Percentiles rank a stretch among this genome's conserved stretches.
Evolutionary conservation across 768 basidiomycete species (phyloP).

Genomic region (Chalciporus pseudorubinellus): DNA sequence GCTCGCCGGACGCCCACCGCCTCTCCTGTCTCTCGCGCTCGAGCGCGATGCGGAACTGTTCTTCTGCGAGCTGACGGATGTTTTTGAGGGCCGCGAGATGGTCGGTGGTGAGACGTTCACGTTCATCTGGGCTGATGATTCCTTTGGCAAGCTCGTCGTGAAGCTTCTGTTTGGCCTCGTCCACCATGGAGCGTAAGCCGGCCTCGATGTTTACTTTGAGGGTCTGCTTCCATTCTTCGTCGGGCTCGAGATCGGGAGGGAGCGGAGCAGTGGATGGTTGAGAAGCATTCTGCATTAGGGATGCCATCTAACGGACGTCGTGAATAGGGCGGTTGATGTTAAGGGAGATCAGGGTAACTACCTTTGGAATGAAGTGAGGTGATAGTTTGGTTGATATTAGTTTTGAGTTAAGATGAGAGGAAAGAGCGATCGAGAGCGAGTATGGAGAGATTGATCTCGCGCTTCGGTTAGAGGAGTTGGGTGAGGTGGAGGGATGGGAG

Average conservation of each 20-base stretch:
- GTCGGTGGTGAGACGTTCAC: conserved; percentile 39
- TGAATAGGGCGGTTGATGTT: background rate
- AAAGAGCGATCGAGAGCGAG: conserved; percentile 8
- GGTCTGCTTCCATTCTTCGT: conserved; percentile 51
- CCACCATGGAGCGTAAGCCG: conserved; percentile 40
- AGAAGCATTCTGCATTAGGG: conserved; percentile 20
- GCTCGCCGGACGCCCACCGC: conserved; percentile 44
- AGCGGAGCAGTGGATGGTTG: conserved; percentile 8
- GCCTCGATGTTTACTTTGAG: conserved; percentile 53
- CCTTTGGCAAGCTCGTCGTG: conserved; percentile 48
- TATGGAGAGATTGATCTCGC: conserved; percentile 10
- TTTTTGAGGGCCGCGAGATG: conserved; percentile 41
- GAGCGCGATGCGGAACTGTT: conserved; percentile 44
- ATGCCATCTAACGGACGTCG: conserved; percentile 20
- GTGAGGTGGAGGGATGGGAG: conserved; percentile 16
- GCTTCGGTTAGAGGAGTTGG: conserved; percentile 16
- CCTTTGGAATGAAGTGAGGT: conserved; percentile 1
- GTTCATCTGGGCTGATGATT: conserved; percentile 31
- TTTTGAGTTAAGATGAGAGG: conserved; percentile 4
- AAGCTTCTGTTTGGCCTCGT: conserved; percentile 62
- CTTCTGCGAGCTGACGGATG: conserved; percentile 45
- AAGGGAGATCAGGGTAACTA: too few species aligned
- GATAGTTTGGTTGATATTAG: background rate
- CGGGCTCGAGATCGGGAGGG: conserved; percentile 42
- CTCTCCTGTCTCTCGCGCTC: conserved; percentile 49